phyloP scores from a whole-genome alignment of 495 filamentous ascomycete genomes.

The Bacidia rubella region DNA sequence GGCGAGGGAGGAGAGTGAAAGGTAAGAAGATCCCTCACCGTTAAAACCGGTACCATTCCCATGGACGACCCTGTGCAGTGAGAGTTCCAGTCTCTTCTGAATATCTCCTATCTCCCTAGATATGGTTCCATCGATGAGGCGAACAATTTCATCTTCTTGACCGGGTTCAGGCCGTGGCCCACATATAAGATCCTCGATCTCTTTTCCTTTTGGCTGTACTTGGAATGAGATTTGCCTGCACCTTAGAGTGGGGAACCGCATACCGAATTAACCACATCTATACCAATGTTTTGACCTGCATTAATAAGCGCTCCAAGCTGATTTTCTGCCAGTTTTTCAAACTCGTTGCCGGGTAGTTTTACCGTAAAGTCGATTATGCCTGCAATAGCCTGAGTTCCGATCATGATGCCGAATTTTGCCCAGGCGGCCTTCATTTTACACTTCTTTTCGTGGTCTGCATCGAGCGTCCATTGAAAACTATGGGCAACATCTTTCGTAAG shows the following conservation, averaged over 20 bases:
- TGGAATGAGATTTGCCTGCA: neutral
- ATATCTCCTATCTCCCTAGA: neutral
- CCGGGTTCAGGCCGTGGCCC: neutral
- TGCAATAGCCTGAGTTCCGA: neutral
- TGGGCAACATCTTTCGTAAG: too few relatives aligned
- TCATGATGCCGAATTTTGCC: neutral
- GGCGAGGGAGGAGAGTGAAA: too few relatives aligned
- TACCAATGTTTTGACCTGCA: too few relatives aligned
- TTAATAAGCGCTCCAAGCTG: neutral
- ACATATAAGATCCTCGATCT: neutral
- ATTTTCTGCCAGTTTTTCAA: neutral
- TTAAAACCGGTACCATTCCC: neutral
- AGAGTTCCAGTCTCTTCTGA: neutral
- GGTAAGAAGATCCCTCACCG: too few relatives aligned
- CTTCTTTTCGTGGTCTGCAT: neutral
- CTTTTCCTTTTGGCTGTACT: neutral
- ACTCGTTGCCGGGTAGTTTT: neutral
- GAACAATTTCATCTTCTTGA: neutral
- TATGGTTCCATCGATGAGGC: neutral
- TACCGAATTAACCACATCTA: too few relatives aligned
- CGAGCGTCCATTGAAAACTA: neutral
- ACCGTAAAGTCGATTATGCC: neutral
- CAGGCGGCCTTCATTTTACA: neutral
- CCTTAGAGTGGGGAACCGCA: too few relatives aligned
- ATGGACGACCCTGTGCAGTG: neutral